Evolutionary conservation across 805 yeast species (phyloP), one percentile per base, ranked within the genome.

Genomic region (Saccharomycopsis selenospora): DNA sequence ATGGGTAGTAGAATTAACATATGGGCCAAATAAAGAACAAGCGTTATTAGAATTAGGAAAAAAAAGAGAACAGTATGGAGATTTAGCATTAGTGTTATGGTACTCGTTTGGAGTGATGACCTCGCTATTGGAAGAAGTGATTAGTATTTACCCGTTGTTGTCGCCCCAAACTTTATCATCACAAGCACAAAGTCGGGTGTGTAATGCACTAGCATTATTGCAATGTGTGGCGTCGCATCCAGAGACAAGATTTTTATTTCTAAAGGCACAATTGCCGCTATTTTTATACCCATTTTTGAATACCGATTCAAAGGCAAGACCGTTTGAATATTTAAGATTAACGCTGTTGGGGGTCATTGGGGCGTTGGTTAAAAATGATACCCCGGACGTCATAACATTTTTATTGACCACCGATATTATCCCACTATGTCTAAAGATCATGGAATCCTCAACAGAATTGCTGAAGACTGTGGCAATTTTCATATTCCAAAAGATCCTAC

Each of bases 181-280:
- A 13, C 76, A 87, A n/a, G 82, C 88, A 14, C 84, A 95, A 3
- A 91, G 90, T 63, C 73, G 97, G 48, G 98, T 91, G 7, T 91
- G 98, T 66, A 91, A 93, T 67, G 97, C 98, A 0, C 70, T 91
- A 58, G 97, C 96, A 6, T 74, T 93, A 43, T 72, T 91, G 55
- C 99, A 91, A 66, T 93, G 99, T 67, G 96, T 91, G 38, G 99
- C 99, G 2, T 85, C 96, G 1, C 96, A 93, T 62, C 80, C 82
- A 33, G 95, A 88, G 55, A 93, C 98, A 0, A 79, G 96, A 61
- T 80, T 79, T 26, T 73, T 85, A 48, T 91, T 91, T 57, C 69
- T 91, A 53, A 82, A 79, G 63, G 96, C 98, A 1, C 95, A 93
- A 59, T 80, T 91, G 50, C 96, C 98, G 43, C 71, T 93, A 43